These are phyloP conservation scores for Apiospora phragmitis DNA, from an alignment of 2,329 filamentous ascomycete species.

Conservation along the genomic window DNA sequence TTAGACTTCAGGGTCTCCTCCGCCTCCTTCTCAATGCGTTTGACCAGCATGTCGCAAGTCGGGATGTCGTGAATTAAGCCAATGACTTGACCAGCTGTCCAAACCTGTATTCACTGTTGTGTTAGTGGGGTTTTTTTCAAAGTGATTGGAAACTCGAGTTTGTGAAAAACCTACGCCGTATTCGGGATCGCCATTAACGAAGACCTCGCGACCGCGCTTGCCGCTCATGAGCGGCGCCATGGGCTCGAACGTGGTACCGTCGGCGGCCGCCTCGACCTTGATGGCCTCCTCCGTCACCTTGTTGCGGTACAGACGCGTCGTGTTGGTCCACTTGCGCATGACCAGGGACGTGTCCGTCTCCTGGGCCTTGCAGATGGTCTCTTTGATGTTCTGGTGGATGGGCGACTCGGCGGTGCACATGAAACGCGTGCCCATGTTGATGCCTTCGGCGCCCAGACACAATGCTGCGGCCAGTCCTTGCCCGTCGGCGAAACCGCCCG, in stretches of 20 bases:
- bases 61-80: constrained; percentile 83
- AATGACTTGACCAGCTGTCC: constrained; percentile 97
- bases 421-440: constrained; percentile 99
- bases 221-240: constrained; percentile 86
- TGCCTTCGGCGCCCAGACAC: constrained; percentile 84
- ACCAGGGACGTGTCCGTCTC: constrained; percentile 92
- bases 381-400: constrained; percentile 91
- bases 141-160: neutral
- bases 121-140: constrained; percentile 16
- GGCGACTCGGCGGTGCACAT: constrained; percentile 95
- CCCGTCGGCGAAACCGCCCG: constrained; percentile 92
- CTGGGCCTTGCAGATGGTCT: constrained; percentile 82
- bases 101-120: constrained; percentile 64
- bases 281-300: constrained; percentile 80
- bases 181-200: constrained; percentile 87
- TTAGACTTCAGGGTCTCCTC: constrained; percentile 64
- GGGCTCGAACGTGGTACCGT: constrained; percentile 84
- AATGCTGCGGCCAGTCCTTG: constrained; percentile 90
- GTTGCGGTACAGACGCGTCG: constrained; percentile 84
- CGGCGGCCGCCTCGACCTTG: constrained; percentile 80
- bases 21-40: constrained; percentile 77
- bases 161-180: constrained; percentile 67
- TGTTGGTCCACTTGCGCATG: constrained; percentile 90
- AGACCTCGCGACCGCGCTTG: constrained; percentile 87
- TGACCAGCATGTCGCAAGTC: constrained; percentile 68